Evolutionary conservation across 2,329 filamentous ascomycete genomes (phyloP).

Genomic region (Aphanoascus verrucosus): DNA sequence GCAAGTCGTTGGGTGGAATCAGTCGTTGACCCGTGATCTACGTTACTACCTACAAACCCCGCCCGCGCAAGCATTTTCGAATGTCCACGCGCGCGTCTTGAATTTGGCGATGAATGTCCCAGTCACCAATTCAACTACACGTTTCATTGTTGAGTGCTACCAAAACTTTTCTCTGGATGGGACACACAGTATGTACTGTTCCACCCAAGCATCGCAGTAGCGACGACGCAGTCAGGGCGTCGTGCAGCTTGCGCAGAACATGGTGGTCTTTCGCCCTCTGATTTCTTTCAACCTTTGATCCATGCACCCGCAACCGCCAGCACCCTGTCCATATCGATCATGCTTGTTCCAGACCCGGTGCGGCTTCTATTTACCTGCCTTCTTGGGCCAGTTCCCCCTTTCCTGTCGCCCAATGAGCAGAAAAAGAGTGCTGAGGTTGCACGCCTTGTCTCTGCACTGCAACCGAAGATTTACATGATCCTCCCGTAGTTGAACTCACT

Average conservation of each 20-base stretch:
- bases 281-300: neutral
- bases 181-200: too few species aligned
- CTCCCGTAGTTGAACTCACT: neutral
- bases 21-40: neutral
- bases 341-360: neutral
- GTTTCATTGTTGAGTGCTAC: too few species aligned
- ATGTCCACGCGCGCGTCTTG: too few species aligned
- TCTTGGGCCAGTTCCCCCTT: neutral
- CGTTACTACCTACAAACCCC: neutral
- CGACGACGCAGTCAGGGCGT: too few species aligned
- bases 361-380: neutral
- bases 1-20: too few species aligned
- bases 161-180: too few species aligned
- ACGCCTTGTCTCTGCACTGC: neutral
- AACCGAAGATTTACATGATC: neutral
- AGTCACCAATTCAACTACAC: too few species aligned
- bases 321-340: neutral
- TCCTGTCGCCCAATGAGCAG: neutral
- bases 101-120: too few species aligned
- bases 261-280: too few species aligned
- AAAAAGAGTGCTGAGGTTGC: neutral
- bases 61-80: too few species aligned
- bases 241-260: too few species aligned
- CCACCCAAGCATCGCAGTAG: too few species aligned
- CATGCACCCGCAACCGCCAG: neutral